These are phyloP conservation scores for Russula griseocarnosa DNA, from an alignment of 768 basidiomycete species.

Conservation along the genomic window DNA sequence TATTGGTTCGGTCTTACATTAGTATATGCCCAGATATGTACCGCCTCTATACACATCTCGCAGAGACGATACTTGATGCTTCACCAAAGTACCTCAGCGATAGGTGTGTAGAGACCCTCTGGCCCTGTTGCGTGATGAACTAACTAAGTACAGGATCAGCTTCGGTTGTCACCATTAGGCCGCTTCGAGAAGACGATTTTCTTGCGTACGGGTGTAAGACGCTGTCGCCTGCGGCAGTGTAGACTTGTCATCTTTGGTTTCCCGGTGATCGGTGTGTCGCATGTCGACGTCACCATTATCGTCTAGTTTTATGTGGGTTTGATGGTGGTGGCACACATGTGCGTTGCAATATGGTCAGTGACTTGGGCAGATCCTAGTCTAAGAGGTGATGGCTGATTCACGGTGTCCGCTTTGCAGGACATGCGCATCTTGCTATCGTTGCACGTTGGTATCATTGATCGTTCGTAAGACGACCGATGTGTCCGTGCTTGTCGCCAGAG, in stretches of 20 bases:
- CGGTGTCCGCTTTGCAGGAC: slow-evolving; percentile 56
- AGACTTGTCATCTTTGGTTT: slow-evolving; percentile 6
- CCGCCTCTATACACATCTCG: no score
- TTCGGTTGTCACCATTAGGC: slow-evolving; percentile 40
- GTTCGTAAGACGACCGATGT: slow-evolving; percentile 69
- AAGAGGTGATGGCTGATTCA: slow-evolving; percentile 85
- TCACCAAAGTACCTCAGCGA: no score
- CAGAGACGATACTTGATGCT: no score
- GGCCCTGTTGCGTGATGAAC: no score
- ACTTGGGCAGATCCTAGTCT: slow-evolving; percentile 77
- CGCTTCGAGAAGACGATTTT: slow-evolving; percentile 83
- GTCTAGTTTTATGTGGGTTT: background rate
- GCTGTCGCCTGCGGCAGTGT: slow-evolving; percentile 22
- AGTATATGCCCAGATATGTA: no score
- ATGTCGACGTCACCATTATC: slow-evolving; percentile 21
- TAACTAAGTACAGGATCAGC: no score
- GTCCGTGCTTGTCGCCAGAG: slow-evolving; percentile 62
- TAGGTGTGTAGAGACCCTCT: no score
- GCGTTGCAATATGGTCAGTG: slow-evolving; percentile 71
- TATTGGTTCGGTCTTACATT: no score
- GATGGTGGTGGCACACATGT: slow-evolving; percentile 25
- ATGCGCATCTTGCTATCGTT: slow-evolving; percentile 41
- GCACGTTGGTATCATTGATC: slow-evolving; percentile 49
- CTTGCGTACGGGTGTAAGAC: slow-evolving; percentile 64
- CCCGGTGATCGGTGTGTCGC: slow-evolving; percentile 28